Conservation (phyloP, 164 flowering plant genomes). For the Macadamia integrifolia region DNA sequence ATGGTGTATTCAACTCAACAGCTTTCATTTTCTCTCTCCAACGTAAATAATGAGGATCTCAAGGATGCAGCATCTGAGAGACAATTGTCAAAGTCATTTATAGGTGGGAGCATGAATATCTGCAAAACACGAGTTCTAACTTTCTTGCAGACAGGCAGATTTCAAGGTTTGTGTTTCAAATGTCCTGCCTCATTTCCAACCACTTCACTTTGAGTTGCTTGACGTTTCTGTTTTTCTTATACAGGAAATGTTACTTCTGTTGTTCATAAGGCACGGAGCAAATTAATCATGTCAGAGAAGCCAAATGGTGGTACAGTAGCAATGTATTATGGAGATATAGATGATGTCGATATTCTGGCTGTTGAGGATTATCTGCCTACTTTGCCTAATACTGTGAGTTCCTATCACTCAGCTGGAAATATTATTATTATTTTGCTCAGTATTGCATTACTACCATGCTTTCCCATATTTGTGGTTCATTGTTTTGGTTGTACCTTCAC, state of each 20-base stretch:
- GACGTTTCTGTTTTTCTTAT: slow-evolving; percentile 4
- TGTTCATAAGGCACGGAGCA: slow-evolving; percentile 35
- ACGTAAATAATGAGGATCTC: slow-evolving; percentile 44
- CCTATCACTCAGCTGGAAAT: neutral
- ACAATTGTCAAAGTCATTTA: slow-evolving; percentile 68
- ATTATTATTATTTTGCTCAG: neutral
- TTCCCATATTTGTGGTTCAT: neutral
- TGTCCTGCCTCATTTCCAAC: neutral
- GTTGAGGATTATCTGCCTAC: slow-evolving; percentile 68
- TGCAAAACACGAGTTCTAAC: slow-evolving; percentile 61
- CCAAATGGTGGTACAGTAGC: slow-evolving; percentile 77
- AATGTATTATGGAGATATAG: slow-evolving; percentile 64
- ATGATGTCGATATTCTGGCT: slow-evolving; percentile 40
- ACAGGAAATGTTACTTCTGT: slow-evolving; percentile 46
- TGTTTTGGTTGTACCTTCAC: no score
- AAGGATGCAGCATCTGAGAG: slow-evolving; percentile 39
- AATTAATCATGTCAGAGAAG: slow-evolving; percentile 73
- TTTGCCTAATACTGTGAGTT: slow-evolving; percentile 77
- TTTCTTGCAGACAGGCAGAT: slow-evolving; percentile 38
- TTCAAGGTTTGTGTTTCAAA: slow-evolving; percentile 55
- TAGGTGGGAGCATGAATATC: slow-evolving; percentile 72
- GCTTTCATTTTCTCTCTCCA: slow-evolving; percentile 31
- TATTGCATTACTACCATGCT: neutral
- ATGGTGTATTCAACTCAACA: slow-evolving; percentile 33
- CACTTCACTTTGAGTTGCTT: neutral